A percentile compares a stretch with the other conserved stretches of the same genome.
These are phyloP conservation scores for Dalbergia cochinchinensis DNA, from an alignment of 306 rosid species.

Conservation along the genomic window DNA sequence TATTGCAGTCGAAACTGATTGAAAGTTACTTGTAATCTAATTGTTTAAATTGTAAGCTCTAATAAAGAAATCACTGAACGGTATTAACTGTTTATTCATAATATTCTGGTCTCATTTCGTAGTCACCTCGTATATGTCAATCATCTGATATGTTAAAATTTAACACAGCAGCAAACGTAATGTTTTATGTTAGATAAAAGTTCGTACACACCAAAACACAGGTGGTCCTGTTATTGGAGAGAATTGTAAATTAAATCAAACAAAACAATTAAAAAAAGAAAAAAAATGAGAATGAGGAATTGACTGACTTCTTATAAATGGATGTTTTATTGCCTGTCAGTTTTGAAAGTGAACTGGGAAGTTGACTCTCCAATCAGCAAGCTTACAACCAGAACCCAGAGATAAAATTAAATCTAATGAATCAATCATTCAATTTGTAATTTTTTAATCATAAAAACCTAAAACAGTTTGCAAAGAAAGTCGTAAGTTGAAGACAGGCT, in stretches of 20 bases:
- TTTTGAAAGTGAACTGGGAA: slow-evolving; percentile 30
- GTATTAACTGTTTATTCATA: not conserved
- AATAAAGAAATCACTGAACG: not conserved
- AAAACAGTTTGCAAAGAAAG: slow-evolving; percentile 17
- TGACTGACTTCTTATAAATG: not conserved
- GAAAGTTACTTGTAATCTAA: not conserved
- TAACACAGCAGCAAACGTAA: not conserved
- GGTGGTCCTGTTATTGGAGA: slow-evolving; percentile 13
- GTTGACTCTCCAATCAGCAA: slow-evolving; percentile 15
- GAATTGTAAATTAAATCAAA: slow-evolving; percentile 24
- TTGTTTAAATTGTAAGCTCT: not conserved
- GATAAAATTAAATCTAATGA: not conserved
- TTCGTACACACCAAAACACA: not conserved
- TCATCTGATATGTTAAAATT: not conserved
- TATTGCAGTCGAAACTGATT: not conserved
- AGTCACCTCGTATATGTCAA: slow-evolving; percentile 1
- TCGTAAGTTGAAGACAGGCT: slow-evolving; percentile 3
- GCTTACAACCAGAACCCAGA: not conserved
- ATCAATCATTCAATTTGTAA: slow-evolving; percentile 15
- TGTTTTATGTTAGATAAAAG: slow-evolving; percentile 14
- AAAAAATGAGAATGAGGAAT: slow-evolving; percentile 27
- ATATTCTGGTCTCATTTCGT: not conserved
- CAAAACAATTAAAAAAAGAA: not conserved
- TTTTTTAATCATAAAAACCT: slow-evolving; percentile 9
- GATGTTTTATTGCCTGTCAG: slow-evolving; percentile 2